Base-by-base conservation (phyloP, 202 grass and related monocot species). In the Setaria italica region DNA sequence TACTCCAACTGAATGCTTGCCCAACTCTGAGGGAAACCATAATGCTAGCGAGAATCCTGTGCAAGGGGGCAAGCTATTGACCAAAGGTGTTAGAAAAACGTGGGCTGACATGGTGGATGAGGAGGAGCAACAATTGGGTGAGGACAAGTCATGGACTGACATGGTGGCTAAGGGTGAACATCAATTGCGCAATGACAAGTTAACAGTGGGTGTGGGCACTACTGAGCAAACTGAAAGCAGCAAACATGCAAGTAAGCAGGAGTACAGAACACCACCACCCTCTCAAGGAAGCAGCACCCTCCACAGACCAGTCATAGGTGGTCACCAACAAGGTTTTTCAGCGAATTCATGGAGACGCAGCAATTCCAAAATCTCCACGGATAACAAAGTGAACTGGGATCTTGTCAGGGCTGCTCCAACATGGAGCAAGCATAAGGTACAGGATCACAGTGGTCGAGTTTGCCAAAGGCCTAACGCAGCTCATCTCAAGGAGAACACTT, bases 41-140 rank as follows among this genome's bases (percentile, higher is more conserved):
- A 58, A 81, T 70, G 51, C 73, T 82, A 73, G 51, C 39, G 67
- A 74, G 68, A 87, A 53, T 62, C 42, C 59, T 68, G 58, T 51
- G 72, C 72, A 82, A 73, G 72, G 58, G 53, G 76, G 54, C 39
- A 78, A 70, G 39, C 34, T 49, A 25, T 48, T 80, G 62, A 67
- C 62, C 8, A 60, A 66, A 21, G 37, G 32, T 82, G 47, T 75
- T 64, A 88, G 46, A 41, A 89, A 89, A 90, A 90, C 82, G 20
- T 94, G 90, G 92, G 79, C 85, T 82, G 90, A 91, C 65, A 90
- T 90, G 82, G 85, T 88, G 37, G 92, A 90, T 68, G 92, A 92
- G 75, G 90, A 91, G 64, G 89, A 94, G 66, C 82, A 85, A 33
- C 47, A 82, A 71, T 55, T 65, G 17, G 60, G 32, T 77, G 70